Base-by-base conservation (phyloP, 2,329 filamentous ascomycete species). In the Sporothrix phasma region DNA sequence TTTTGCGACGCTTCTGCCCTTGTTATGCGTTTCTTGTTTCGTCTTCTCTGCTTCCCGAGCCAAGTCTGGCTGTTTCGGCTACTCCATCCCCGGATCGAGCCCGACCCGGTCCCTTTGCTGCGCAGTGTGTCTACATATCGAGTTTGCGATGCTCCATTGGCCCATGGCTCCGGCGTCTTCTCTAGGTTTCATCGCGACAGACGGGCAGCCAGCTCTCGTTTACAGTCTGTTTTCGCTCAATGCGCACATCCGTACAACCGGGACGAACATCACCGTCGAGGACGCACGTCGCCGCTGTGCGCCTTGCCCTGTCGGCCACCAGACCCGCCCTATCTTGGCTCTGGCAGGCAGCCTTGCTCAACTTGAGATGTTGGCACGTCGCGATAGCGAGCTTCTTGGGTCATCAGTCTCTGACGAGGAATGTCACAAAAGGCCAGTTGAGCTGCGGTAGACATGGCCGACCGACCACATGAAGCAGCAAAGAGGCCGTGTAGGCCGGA, bases 11-110 rank as follows among this genome's bases (percentile, higher is more conserved):
- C 41, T 39, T 37, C 24, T 29, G 24, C 8, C 37, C 15, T 11
- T 22, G n/a, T 63, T 53, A 56, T 63, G 61, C 51, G 49, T 63
- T 58, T 63, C 61, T 63, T 63, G 39, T 56, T 63, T 63, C 61
- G 39, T 19, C 24, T 41, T 19, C 15, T 46, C 22, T 60, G 17
- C 26, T 31, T 46, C 41, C 46, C 29, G 29, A 49, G 39, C 45
- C 43, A 53, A 24, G 4, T 56, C 61, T 19, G 24, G 37, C 39
- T 22, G 37, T 7, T n/a, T 13, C 51, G 3, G 8, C 41, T 22
- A 24, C 51, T 24, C 22, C 6, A 5, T 34, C 34, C 31, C 29
- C 39, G 61, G 26, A 58, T 63, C 29, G 5, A 13, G 15, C 49
- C 31, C 26, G 51, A 46, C 41, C 41, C 49, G 34, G 19, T 56